Conservation (phyloP, 208 protist species). For the Acanthamoeba sp. region DNA sequence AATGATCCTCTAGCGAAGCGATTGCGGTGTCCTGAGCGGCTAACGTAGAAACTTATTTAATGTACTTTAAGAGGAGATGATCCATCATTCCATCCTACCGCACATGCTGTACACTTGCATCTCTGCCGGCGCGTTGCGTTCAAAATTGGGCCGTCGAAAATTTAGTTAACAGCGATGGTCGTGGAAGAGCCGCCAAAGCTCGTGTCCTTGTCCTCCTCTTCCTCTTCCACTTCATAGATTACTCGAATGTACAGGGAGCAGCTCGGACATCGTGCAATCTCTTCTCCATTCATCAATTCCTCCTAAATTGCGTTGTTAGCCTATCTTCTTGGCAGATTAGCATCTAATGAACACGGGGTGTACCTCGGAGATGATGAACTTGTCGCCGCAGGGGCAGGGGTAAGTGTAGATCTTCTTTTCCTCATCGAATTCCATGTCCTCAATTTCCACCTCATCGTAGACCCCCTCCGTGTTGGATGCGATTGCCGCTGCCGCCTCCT, state of each 20-base stretch:
- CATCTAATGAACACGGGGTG: not conserved
- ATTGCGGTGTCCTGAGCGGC: no score
- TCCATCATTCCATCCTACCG: not conserved
- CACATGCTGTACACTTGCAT: not conserved
- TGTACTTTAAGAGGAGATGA: not conserved
- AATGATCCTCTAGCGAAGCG: not conserved
- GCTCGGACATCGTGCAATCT: conserved; percentile 90
- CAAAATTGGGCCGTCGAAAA: not conserved
- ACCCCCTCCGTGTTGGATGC: conserved; percentile 15
- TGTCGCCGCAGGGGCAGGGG: conserved; percentile 90
- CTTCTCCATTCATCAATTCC: conserved; percentile 89
- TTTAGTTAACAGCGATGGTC: conserved; percentile 25
- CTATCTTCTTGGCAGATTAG: not conserved
- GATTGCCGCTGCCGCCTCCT: not conserved
- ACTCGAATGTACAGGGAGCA: conserved; percentile 91
- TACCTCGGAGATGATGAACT: conserved; percentile 86
- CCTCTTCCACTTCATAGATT: conserved; percentile 86
- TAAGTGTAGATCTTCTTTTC: conserved; percentile 86
- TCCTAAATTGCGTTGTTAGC: conserved; percentile 78
- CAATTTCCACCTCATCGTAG: conserved; percentile 89
- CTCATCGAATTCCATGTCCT: conserved; percentile 90
- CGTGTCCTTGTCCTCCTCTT: conserved; percentile 30
- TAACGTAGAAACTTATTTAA: not conserved
- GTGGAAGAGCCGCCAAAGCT: not conserved
- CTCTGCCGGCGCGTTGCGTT: not conserved